Base-by-base conservation (phyloP, 2,329 filamentous ascomycete genomes). In the Fusarium avenaceum region DNA sequence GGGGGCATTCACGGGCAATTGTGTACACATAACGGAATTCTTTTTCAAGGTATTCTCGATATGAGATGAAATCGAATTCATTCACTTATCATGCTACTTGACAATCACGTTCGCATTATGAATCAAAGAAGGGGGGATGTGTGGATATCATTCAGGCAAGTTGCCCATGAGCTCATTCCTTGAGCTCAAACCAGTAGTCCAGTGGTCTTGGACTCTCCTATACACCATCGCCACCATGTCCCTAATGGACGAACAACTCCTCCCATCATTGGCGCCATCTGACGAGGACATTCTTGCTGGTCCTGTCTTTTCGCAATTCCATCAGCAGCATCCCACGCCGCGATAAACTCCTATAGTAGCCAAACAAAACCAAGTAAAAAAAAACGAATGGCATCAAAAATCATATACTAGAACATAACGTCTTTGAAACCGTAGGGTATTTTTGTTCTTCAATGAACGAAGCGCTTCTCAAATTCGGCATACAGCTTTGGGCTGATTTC, bases 401-500 rank as follows among this genome's bases (percentile, higher is more conserved):
- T 59, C 50, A 44, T 61, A 51, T 47, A 60, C 11, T 57, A 50
- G 28, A 47, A 56, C 46, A 30, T 65, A 40, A 59, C 40, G 30
- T 65, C 13, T 57, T 57, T 53, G 47, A 66, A 69, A 40, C 43
- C 44, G 20, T 42, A 46, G 54, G 55, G 55, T 65, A 63, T 65
- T 42, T 15, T n/a, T 47, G 17, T 42, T 32, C 49, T 45, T 72
- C 50, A 79, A 32, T 68, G 52, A 42, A 76, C 74, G 58, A 98
- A 98, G 57, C 91, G 86, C 75, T 83, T 87, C 80, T 92, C 90
- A 78, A 99, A 92, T 80, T 97, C 94, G 10, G 84, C 81, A 75
- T 93, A 92, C 28, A 99, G 84, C 82, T 94, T 90, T n/a, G 96
- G 96, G 54, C 87, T 94, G 72, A 99, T 99, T 81, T 98, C 96